phyloP scores from a whole-genome alignment of 495 filamentous ascomycete genomes.

The Acidomyces sp. region DNA sequence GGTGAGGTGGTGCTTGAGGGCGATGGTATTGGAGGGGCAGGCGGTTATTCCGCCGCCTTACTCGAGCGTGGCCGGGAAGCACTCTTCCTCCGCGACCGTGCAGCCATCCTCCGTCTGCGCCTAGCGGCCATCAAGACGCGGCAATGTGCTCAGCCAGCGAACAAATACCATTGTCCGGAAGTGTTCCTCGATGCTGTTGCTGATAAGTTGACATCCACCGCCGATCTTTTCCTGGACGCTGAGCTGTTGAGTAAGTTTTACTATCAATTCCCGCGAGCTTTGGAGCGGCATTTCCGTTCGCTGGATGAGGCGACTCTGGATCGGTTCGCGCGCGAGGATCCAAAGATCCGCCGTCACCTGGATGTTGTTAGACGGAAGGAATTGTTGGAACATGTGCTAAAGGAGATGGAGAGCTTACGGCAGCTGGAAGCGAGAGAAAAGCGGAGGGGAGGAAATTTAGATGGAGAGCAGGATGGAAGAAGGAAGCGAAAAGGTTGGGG shows the following conservation, averaged over 20 bases:
- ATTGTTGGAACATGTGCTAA: slow-evolving; percentile 75
- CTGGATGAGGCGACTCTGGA: slow-evolving; percentile 70
- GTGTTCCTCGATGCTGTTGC: slow-evolving; percentile 94
- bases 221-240: slow-evolving; percentile 94
- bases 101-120: slow-evolving; percentile 80
- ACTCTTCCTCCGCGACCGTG: slow-evolving; percentile 80
- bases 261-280: slow-evolving; percentile 79
- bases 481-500: slow-evolving; percentile 25
- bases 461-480: slow-evolving; percentile 14
- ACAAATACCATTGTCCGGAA: slow-evolving; percentile 95
- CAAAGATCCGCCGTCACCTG: slow-evolving; percentile 73
- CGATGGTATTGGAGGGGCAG: slow-evolving; percentile 69
- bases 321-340: slow-evolving; percentile 82
- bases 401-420: slow-evolving; percentile 83
- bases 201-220: slow-evolving; percentile 85
- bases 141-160: slow-evolving; percentile 66
- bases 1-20: slow-evolving; percentile 75
- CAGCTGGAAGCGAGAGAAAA: slow-evolving; percentile 48
- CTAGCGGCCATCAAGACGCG: slow-evolving; percentile 72
- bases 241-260: slow-evolving; percentile 95
- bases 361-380: slow-evolving; percentile 88
- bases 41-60: slow-evolving; percentile 77
- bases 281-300: slow-evolving; percentile 73
- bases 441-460: slow-evolving; percentile 17
- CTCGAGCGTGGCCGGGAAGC: slow-evolving; percentile 76